phyloP scores from a whole-genome alignment of 768 basidiomycete species.

The Krasilnikovozyma curviuscula region DNA sequence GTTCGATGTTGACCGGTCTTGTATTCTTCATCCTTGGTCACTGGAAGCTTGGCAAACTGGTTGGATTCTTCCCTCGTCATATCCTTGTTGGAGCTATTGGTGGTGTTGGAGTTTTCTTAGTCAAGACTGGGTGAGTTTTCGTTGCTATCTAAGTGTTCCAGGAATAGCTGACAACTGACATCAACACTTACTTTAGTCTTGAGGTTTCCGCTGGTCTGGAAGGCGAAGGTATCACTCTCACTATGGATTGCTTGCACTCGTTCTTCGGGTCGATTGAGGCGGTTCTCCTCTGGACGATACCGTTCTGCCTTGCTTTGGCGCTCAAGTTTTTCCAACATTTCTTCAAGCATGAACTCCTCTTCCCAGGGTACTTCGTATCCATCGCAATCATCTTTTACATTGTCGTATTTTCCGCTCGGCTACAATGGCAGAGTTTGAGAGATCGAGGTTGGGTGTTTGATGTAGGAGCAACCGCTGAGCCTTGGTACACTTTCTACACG shows the following conservation, averaged over 20 bases:
- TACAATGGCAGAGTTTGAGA: constrained; percentile 44
- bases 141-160: background rate
- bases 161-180: constrained; percentile 17
- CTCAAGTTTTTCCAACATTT: constrained; percentile 60
- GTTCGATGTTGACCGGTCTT: constrained; percentile 71
- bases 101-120: constrained; percentile 84
- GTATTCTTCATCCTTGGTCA: constrained; percentile 72
- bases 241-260: constrained; percentile 39
- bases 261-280: constrained; percentile 48
- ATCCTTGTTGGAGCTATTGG: constrained; percentile 77
- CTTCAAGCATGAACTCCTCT: constrained; percentile 72
- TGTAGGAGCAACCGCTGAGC: constrained; percentile 32
- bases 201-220: constrained; percentile 63
- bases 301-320: constrained; percentile 53
- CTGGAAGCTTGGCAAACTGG: constrained; percentile 59
- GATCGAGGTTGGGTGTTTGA: constrained; percentile 71
- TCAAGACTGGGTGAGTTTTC: constrained; percentile 61
- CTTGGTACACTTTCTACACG: constrained; percentile 68
- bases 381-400: constrained; percentile 75
- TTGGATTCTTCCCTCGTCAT: constrained; percentile 91
- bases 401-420: constrained; percentile 42
- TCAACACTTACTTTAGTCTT: constrained; percentile 29
- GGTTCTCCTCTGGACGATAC: constrained; percentile 58
- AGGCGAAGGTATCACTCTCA: constrained; percentile 52
- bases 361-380: constrained; percentile 40